Evolutionary conservation across 805 yeast species (phyloP).

Genomic region (Starmerella apicola): DNA sequence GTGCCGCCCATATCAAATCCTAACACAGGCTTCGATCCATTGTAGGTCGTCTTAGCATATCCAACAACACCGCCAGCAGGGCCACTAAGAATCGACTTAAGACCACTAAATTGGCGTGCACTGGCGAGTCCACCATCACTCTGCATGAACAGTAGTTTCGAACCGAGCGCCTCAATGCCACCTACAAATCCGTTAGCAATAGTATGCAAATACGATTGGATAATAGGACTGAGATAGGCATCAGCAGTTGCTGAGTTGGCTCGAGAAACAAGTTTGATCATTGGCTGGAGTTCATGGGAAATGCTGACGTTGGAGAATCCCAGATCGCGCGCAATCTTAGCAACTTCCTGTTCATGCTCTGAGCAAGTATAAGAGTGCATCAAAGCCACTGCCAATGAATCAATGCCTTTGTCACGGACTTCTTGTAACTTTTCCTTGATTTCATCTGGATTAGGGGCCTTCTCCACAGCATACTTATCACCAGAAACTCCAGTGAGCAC

Average conservation of each 20-base stretch:
- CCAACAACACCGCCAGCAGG: slow-evolving; percentile 99
- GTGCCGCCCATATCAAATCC: slow-evolving; percentile 93
- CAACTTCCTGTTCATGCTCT: slow-evolving; percentile 51
- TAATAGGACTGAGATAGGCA: slow-evolving; percentile 73
- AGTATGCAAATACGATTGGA: slow-evolving; percentile 47
- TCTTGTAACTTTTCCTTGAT: slow-evolving; percentile 33
- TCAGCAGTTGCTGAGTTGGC: slow-evolving; percentile 72
- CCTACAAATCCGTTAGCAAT: slow-evolving; percentile 51
- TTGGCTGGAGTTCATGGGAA: slow-evolving; percentile 59
- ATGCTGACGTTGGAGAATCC: slow-evolving; percentile 62
- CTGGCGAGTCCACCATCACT: slow-evolving; percentile 92
- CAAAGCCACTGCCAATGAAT: slow-evolving; percentile 59
- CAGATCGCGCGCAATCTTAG: slow-evolving; percentile 44
- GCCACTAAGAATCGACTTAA: slow-evolving; percentile 80
- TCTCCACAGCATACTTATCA: slow-evolving; percentile 48
- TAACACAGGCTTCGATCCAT: slow-evolving; percentile 39
- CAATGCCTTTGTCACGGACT: slow-evolving; percentile 45
- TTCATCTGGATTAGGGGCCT: slow-evolving; percentile 37
- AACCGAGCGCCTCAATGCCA: slow-evolving; percentile 32
- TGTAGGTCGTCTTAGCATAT: slow-evolving; percentile 66
- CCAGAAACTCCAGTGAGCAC: slow-evolving; percentile 44
- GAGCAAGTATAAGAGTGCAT: slow-evolving; percentile 65
- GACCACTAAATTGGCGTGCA: slow-evolving; percentile 71
- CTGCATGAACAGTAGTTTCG: slow-evolving; percentile 59
- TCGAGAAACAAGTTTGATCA: slow-evolving; percentile 64